Percentiles rank a stretch among this genome's conserved stretches.
These are phyloP conservation scores for Actinomortierella ambigua DNA, from an alignment of 371 early-diverging fungal species.

Conservation along the genomic window DNA sequence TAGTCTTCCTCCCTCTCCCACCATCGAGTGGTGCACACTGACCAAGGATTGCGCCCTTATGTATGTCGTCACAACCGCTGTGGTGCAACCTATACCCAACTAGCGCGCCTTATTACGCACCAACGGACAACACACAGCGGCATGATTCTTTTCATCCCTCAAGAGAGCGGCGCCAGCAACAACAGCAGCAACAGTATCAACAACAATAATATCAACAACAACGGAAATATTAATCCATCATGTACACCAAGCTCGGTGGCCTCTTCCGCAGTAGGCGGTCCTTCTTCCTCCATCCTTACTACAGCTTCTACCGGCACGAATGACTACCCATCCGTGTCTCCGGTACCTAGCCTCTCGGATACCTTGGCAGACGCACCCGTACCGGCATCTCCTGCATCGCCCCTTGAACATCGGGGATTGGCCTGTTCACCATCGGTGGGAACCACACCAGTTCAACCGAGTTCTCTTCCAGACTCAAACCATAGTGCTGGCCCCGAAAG, in stretches of 20 bases:
- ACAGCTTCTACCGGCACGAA: constrained; percentile 29
- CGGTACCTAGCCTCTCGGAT: not conserved
- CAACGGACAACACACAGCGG: constrained; percentile 45
- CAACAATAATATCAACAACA: not conserved
- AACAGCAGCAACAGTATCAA: not conserved
- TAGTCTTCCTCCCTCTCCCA: constrained; percentile 46
- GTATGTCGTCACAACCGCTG: constrained; percentile 46
- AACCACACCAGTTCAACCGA: not conserved
- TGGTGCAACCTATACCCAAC: constrained; percentile 47
- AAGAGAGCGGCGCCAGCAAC: constrained; percentile 6
- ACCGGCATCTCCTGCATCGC: constrained; percentile 16
- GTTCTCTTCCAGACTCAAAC: not conserved
- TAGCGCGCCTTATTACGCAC: constrained; percentile 42
- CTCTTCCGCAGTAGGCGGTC: constrained; percentile 12
- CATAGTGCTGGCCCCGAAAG: not conserved
- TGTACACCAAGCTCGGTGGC: not conserved
- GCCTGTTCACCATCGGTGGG: constrained; percentile 1
- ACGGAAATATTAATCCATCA: not conserved
- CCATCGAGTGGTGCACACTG: constrained; percentile 46
- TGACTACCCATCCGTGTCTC: constrained; percentile 13
- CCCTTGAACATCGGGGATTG: constrained; percentile 8
- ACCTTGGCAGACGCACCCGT: not conserved
- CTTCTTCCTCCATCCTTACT: constrained; percentile 50
- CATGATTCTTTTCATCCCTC: constrained; percentile 46
- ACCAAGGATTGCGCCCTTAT: constrained; percentile 40